Conservation (phyloP, 345 rosid genomes). For the Pugionium dolabratum region DNA sequence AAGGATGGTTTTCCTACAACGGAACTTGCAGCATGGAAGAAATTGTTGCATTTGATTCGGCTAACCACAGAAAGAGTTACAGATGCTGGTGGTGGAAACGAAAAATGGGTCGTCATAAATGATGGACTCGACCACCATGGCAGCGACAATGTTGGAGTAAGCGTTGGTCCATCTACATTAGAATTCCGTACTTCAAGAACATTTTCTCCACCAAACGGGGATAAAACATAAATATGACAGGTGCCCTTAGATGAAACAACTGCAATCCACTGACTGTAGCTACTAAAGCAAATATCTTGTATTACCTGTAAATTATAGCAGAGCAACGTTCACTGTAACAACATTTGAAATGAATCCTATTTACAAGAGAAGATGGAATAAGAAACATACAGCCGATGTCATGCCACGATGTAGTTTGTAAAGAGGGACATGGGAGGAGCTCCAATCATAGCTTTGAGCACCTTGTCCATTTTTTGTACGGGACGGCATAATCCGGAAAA, state of each 20-base stretch:
- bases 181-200: constrained; percentile 76
- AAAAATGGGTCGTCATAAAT: constrained; percentile 55
- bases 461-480: constrained; percentile 58
- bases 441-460: constrained; percentile 74
- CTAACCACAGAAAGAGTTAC: constrained; percentile 87
- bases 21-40: constrained; percentile 75
- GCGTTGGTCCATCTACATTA: constrained; percentile 64
- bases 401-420: constrained; percentile 98
- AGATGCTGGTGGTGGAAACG: constrained; percentile 62
- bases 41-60: constrained; percentile 74
- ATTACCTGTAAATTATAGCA: constrained; percentile 60
- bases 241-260: constrained; percentile 86
- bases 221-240: constrained; percentile 80
- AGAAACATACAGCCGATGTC: constrained; percentile 82
- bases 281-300: constrained; percentile 92
- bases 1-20: constrained; percentile 62
- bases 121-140: constrained; percentile 96
- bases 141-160: constrained; percentile 62
- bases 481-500: constrained; percentile 83
- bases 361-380: constrained; percentile 14
- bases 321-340: constrained; percentile 17
- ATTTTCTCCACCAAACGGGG: constrained; percentile 96
- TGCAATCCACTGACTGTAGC: constrained; percentile 92
- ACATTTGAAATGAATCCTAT: constrained; percentile 11
- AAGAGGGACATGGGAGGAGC: constrained; percentile 89